These are phyloP conservation scores for Leccinum subspadiceum DNA, from an alignment of 1,284 basidiomycete species.

Conservation along the genomic window DNA sequence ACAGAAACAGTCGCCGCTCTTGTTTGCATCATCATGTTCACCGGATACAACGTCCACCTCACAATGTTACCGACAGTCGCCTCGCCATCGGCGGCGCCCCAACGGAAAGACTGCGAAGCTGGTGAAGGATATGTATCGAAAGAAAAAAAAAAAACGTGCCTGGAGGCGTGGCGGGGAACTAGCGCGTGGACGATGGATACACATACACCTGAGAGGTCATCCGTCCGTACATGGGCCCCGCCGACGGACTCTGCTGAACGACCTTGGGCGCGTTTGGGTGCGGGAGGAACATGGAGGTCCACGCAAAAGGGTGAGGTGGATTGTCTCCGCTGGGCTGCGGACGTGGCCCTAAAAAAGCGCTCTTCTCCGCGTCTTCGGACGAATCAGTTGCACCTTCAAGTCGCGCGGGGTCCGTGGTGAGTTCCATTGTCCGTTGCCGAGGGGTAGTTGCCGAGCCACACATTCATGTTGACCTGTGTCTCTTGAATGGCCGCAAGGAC, in stretches of 20 bases:
- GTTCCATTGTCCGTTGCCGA: slow-evolving; percentile 58
- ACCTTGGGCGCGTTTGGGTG: slow-evolving; percentile 71
- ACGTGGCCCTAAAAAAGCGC: slow-evolving; percentile 28
- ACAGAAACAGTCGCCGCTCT: slow-evolving; percentile 34
- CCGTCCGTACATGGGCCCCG: slow-evolving; percentile 62
- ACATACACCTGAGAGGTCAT: slow-evolving; percentile 22
- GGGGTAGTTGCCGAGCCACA: slow-evolving; percentile 84
- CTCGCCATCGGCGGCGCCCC: slow-evolving; percentile 9
- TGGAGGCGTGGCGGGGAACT: background rate
- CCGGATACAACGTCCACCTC: background rate
- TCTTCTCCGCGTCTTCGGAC: slow-evolving; percentile 15
- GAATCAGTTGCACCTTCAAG: background rate
- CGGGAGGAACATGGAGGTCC: slow-evolving; percentile 61
- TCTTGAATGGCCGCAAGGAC: slow-evolving; percentile 79
- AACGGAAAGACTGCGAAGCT: too few species aligned
- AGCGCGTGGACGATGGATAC: slow-evolving; percentile 4
- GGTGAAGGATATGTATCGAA: too few species aligned
- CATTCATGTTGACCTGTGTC: slow-evolving; percentile 85
- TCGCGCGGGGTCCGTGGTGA: slow-evolving; percentile 10
- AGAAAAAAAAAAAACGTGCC: too few species aligned
- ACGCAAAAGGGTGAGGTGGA: slow-evolving; percentile 32
- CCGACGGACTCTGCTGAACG: slow-evolving; percentile 27
- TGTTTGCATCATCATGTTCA: slow-evolving; percentile 14
- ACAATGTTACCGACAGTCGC: slow-evolving; percentile 52
- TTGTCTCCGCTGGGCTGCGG: slow-evolving; percentile 13